Evolutionary conservation across 1,284 basidiomycete genomes (phyloP).

Genomic region (Ustilago sp.): DNA sequence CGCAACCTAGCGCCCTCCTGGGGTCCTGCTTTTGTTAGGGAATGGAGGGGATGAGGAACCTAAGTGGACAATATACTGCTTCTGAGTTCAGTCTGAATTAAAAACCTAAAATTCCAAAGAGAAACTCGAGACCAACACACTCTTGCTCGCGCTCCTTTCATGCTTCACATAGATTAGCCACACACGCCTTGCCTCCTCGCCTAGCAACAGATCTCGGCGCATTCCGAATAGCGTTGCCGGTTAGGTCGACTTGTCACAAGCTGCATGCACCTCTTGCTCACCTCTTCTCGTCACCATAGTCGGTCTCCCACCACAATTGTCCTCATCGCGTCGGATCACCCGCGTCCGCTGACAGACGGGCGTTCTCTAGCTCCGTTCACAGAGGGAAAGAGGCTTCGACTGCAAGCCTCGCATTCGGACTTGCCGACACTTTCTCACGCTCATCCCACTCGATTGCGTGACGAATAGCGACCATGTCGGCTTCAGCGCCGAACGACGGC

Average conservation of each 20-base stretch:
- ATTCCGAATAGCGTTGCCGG: slow-evolving; percentile 1
- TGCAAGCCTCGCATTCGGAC: no score
- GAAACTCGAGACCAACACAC: slow-evolving; percentile 3
- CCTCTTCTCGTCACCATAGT: background rate
- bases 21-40: no score
- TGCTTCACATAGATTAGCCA: background rate
- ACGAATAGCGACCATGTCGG: slow-evolving; percentile 9
- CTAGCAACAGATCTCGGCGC: background rate
- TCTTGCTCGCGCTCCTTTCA: background rate
- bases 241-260: background rate
- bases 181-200: background rate
- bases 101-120: background rate
- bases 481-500: slow-evolving; percentile 15
- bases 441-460: background rate
- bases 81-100: background rate
- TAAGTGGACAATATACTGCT: no score
- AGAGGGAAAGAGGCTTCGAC: no score
- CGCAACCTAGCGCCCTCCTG: no score
- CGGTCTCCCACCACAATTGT: background rate
- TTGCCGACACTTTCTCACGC: background rate
- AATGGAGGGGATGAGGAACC: background rate
- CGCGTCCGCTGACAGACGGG: no score
- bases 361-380: no score
- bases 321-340: background rate
- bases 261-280: background rate